Percentiles rank a stretch among this genome's conserved stretches.
phyloP scores from a whole-genome alignment of 179 eudicot species.

The Vitellaria paradoxa region DNA sequence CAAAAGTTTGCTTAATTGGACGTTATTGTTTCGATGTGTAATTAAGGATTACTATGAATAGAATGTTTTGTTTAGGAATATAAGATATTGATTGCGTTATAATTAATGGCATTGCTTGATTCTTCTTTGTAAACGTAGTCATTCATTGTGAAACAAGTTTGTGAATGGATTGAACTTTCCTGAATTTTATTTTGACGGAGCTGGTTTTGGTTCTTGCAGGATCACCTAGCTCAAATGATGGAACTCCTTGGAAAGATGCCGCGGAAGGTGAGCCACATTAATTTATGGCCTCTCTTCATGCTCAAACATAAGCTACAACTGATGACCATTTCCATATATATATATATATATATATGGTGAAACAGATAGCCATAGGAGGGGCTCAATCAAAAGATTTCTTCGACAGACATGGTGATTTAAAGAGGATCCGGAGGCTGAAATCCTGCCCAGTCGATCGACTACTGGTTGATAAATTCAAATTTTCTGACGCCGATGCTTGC shows the following conservation, averaged over 20 bases:
- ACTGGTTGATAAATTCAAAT: conserved; percentile 66
- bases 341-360: conserved; percentile 17
- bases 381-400: conserved; percentile 82
- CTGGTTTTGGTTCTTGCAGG: conserved; percentile 39
- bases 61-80: not conserved
- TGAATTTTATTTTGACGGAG: conserved; percentile 6
- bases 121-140: not conserved
- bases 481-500: conserved; percentile 58
- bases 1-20: not conserved
- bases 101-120: not conserved
- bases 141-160: not conserved
- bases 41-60: not conserved
- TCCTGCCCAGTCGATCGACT: conserved; percentile 67
- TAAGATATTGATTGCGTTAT: not conserved
- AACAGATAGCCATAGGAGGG: conserved; percentile 75
- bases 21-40: not conserved
- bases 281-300: not conserved
- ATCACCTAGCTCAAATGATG: conserved; percentile 97
- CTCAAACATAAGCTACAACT: not conserved
- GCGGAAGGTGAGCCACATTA: conserved; percentile 54
- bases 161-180: not conserved
- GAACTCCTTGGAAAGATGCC: conserved; percentile 98
- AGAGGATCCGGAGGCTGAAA: conserved; percentile 87
- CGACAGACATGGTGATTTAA: conserved; percentile 86
- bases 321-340: not conserved